Evolutionary conservation across 768 basidiomycete genomes (phyloP), one percentile per base, ranked within the genome.

Genomic region (Trametes elegans): DNA sequence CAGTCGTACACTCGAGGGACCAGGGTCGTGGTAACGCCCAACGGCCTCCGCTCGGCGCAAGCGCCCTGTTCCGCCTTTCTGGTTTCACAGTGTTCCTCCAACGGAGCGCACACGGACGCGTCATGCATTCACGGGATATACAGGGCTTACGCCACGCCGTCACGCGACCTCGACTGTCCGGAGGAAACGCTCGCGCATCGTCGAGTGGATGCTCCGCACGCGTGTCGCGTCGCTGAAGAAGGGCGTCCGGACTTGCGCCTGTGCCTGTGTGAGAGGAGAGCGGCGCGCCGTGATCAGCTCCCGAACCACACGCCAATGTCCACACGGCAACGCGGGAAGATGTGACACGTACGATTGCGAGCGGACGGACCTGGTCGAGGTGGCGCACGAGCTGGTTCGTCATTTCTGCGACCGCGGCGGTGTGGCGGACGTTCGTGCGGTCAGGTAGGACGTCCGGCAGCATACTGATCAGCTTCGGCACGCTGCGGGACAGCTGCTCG

Each of bases 361-460:
- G 68, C 9, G 87, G 87, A 51, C 77, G 79, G 45, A 79, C 73
- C 55, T 78, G 79, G 64, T 88, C 85, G 31, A 87, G 76, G 34
- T 79, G 72, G 18, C 70, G 69, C 35, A 87, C 76, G 55, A 93
- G 64, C n/a, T 77, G 75, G 3, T 79, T 74, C 42, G 84, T 79
- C 87, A 93, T 92, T 62, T 84, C 83, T 24, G 85, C 79, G 41
- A 89, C 64, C 5, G 89, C 88, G 9, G 85, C 85, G 50, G 73
- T 79, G 68, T 90, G 87, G 48, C 85, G 75, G n/a, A 76, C 69
- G 60, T 91, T 83, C 35, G 71, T 69, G 23, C 74, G 72, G 46
- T 86, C 76, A 50, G 73, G 75, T 26, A 91, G 71, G 5, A 90
- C 74, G 57, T 88, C 85, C 0, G 91, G 89, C 1, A 93, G 71